Conservation (phyloP, 345 rosid genomes). For the Eutrema heterophyllum region DNA sequence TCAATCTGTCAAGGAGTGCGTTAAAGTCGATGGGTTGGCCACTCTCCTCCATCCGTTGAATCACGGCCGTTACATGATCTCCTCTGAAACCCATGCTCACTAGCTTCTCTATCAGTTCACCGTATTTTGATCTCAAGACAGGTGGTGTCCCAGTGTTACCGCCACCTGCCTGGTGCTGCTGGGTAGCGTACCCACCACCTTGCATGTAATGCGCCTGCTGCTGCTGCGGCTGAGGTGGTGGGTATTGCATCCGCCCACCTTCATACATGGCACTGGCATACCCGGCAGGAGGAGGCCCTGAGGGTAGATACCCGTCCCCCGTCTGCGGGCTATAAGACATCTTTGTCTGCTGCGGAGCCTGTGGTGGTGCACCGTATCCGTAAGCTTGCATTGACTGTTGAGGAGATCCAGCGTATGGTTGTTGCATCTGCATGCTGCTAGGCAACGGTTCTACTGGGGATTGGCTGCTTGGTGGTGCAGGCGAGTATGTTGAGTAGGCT, state of each 20-base stretch:
- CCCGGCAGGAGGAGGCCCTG: constrained; percentile 60
- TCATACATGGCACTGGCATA: constrained; percentile 68
- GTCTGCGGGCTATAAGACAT: constrained; percentile 51
- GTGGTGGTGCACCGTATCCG: constrained; percentile 71
- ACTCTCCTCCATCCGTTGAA: constrained; percentile 91
- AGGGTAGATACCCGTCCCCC: constrained; percentile 55
- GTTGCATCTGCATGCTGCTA: constrained; percentile 68
- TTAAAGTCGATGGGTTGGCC: constrained; percentile 90
- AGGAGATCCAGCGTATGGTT: constrained; percentile 66
- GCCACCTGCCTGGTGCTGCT: constrained; percentile 47
- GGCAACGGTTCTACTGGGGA: constrained; percentile 58
- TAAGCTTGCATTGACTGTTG: constrained; percentile 65
- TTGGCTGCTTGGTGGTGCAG: constrained; percentile 53
- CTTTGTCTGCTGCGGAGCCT: constrained; percentile 66
- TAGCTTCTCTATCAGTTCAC: constrained; percentile 80
- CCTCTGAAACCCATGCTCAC: constrained; percentile 91
- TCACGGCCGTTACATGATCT: constrained; percentile 64
- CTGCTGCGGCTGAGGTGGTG: constrained; percentile 22
- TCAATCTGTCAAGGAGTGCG: constrained; percentile 77
- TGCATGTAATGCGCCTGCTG: constrained; percentile 67
- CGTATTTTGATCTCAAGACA: constrained; percentile 50
- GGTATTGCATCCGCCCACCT: constrained; percentile 56
- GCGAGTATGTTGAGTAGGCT: constrained; percentile 57
- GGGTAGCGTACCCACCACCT: constrained; percentile 47
- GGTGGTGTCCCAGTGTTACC: constrained; percentile 44